Evolutionary conservation across 2,329 filamentous ascomycete species (phyloP), one percentile per base, ranked within the genome.

Genomic region (Aspergillus latus): DNA sequence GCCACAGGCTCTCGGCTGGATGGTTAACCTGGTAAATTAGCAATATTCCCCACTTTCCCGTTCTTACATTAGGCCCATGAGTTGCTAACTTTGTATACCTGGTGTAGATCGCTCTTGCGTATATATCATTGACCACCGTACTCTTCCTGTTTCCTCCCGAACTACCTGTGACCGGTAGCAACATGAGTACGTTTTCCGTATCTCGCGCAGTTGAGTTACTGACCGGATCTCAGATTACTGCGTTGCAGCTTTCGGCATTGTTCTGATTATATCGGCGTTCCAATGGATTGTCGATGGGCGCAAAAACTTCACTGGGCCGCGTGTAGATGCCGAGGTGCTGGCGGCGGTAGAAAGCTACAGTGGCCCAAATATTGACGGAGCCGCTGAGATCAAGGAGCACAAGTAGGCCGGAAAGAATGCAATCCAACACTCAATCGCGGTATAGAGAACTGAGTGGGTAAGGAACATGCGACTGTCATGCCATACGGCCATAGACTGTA

Each of bases 121-220:
- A 88, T 73, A 83, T 87, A 1, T 73, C 84, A 8, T 69, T 91
- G n/a, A 91, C 88, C 0, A 90, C 87, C 0, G 84, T 90, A 0
- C 78, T 92, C 0, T 91, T 91, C 72, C 79, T 90, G 15, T 90
- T 91, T 72, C 88, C 88, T 2, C 88, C 88, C 0, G 80, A 79
- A 6, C 66, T 86, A 3, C 87, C 86, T 0, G 85, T 87, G 1
- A 84, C 84, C 0, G 78, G 80, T 0, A 83, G 75, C 62, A 90
- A 83, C 73, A 91, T 91, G 88, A 92, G 82, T 81, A 75, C 11
- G 13, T n/a, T 21, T 21, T 2, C 21, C 21, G 21, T 21, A 21
- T 21, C 21, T 21, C 3, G 26, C 2, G 10, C 26, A 28, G 1
- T 62, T 59, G 36, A 64, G 48, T 13, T 4, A 34, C 6, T 16